Evolutionary conservation across 306 rosid genomes (phyloP).

Genomic region (Leucaena leucocephala): DNA sequence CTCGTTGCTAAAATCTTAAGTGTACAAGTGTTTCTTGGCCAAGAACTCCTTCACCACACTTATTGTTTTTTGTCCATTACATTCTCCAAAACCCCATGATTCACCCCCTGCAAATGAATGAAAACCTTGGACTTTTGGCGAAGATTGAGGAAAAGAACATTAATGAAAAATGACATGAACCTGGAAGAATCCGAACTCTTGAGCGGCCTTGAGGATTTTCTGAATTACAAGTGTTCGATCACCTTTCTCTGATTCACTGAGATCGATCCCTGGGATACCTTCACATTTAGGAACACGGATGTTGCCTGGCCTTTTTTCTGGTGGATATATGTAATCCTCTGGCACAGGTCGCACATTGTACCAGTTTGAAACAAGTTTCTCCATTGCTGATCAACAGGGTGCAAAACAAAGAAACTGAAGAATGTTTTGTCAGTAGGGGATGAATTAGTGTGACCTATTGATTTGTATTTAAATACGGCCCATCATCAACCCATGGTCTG

Average conservation of each 20-base stretch:
- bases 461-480: background rate
- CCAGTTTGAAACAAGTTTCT: conserved; percentile 40
- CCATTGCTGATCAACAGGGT: conserved; percentile 23
- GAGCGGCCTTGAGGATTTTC: conserved; percentile 37
- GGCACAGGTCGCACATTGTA: conserved; percentile 22
- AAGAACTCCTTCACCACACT: conserved; percentile 38
- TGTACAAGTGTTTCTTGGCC: conserved; percentile 31
- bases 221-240: conserved; percentile 24
- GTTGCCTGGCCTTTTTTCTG: conserved; percentile 43
- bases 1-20: conserved; percentile 32
- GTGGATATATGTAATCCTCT: conserved; percentile 39
- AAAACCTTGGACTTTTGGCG: background rate
- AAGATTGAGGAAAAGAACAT: background rate
- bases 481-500: background rate
- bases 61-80: conserved; percentile 4
- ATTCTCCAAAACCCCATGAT: conserved; percentile 34
- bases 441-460: background rate
- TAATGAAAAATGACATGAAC: background rate
- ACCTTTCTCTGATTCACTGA: conserved; percentile 21
- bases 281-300: conserved; percentile 20
- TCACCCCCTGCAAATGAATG: conserved; percentile 9
- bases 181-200: conserved; percentile 32
- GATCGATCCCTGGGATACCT: conserved; percentile 36
- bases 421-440: background rate
- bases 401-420: background rate